Conservation (phyloP, 176 grass and related monocot genomes). For the Triticum monococcum region DNA sequence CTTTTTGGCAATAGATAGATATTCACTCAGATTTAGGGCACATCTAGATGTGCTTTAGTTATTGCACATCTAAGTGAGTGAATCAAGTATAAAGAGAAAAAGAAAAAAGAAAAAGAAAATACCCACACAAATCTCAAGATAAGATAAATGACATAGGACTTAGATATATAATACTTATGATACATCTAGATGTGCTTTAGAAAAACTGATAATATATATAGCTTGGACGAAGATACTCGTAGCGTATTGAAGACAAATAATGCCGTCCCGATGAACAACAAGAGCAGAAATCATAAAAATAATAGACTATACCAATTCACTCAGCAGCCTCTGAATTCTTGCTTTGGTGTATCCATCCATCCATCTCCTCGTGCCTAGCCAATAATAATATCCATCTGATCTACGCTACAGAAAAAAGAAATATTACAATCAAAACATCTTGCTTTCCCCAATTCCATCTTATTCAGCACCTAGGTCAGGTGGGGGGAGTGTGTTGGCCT, state of each 20-base stretch:
- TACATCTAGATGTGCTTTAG: too few species aligned
- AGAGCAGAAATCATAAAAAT: not conserved
- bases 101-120: too few species aligned
- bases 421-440: slow-evolving; percentile 34
- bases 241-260: not conserved
- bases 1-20: too few species aligned
- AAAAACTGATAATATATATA: not conserved
- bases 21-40: too few species aligned
- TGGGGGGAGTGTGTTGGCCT: not conserved
- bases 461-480: slow-evolving; percentile 26
- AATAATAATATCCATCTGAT: slow-evolving; percentile 21
- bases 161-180: too few species aligned
- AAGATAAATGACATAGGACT: too few species aligned
- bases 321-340: slow-evolving; percentile 26
- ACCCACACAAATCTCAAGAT: too few species aligned
- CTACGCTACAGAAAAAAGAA: slow-evolving; percentile 26
- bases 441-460: slow-evolving; percentile 33
- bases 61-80: too few species aligned
- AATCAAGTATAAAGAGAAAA: too few species aligned
- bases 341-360: not conserved
- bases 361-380: slow-evolving; percentile 7
- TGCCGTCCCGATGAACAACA: not conserved
- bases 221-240: not conserved
- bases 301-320: slow-evolving; percentile 1
- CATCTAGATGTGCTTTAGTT: too few species aligned